Base-by-base conservation (phyloP, 2,329 filamentous ascomycete species). In the Akanthomyces dipterigenus region DNA sequence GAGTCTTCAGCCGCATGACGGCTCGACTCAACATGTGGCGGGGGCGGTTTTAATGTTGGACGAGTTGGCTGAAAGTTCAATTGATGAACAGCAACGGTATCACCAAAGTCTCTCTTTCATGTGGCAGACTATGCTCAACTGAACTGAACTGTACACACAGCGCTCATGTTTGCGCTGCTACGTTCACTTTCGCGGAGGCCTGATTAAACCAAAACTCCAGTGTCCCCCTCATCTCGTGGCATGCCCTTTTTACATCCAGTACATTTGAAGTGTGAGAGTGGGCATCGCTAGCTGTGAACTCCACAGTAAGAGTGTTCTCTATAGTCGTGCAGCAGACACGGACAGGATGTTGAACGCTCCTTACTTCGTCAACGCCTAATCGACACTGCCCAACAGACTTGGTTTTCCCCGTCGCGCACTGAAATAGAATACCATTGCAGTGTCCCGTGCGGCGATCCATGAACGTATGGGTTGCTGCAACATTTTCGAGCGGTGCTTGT, bases 381-480 rank as follows among this genome's bases (percentile, higher is more conserved):
- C 45, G 55, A 22, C 55, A 58, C 36, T 58, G 55, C 26, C 55
- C 55, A 50, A 58, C 43, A 40, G 31, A 38, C 28, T 4, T 22
- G 8, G n/a, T 36, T 26, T 3, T 49, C 42, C 45, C 45, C 28
- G 49, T 22, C 1, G 38, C 2, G 31, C 50, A 58, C 8, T 50
- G 55, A 5, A 58, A 42, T 3, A 49, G 28, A 58, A 58, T 50
- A 50, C 55, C 55, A n/a, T 16, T 18, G 55, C 55, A 58, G 26
- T 49, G 55, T 28, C n/a, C 31, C 7, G 55, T 57, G 12, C 26
- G 8, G 22, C 31, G 55, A 28, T 58, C 55, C 14, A 40, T 40
- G n/a, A 49, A 50, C 7, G 46, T 28, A 24, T 40, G 34, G 3
- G 40, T 45, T 20, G 18, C n/a, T 16, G 9, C 26, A 28, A 58